These are phyloP conservation scores for Penicillium sp. DNA, from an alignment of 2,329 filamentous ascomycete genomes.

Conservation along the genomic window DNA sequence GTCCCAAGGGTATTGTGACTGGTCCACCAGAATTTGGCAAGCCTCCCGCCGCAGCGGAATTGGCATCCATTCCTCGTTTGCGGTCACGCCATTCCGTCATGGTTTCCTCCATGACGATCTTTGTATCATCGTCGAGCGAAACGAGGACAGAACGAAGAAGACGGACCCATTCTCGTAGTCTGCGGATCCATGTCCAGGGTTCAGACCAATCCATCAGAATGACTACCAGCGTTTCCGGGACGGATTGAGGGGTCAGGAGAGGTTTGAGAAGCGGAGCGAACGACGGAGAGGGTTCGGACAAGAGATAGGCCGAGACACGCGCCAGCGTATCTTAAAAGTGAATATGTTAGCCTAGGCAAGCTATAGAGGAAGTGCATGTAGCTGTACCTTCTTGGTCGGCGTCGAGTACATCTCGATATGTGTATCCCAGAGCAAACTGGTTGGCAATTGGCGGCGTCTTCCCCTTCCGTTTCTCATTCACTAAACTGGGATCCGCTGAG, in stretches of 20 bases:
- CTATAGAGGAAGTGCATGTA: not conserved
- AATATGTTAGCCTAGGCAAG: slow-evolving; percentile 4
- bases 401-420: slow-evolving; percentile 91
- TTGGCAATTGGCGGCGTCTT: slow-evolving; percentile 80
- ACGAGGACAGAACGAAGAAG: slow-evolving; percentile 74
- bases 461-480: slow-evolving; percentile 48
- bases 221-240: slow-evolving; percentile 82
- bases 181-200: slow-evolving; percentile 87
- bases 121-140: slow-evolving; percentile 71
- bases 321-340: slow-evolving; percentile 72
- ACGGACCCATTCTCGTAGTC: slow-evolving; percentile 85
- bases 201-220: slow-evolving; percentile 94
- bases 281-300: slow-evolving; percentile 78
- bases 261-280: slow-evolving; percentile 82
- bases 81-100: slow-evolving; percentile 78
- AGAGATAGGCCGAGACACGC: slow-evolving; percentile 82
- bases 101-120: slow-evolving; percentile 80
- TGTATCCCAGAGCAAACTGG: slow-evolving; percentile 88
- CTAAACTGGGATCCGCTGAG: slow-evolving; percentile 37
- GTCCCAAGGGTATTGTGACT: slow-evolving; percentile 72
- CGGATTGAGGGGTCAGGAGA: slow-evolving; percentile 76
- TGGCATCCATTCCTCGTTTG: slow-evolving; percentile 61
- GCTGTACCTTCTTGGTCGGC: slow-evolving; percentile 81
- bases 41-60: slow-evolving; percentile 54
- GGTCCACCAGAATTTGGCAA: slow-evolving; percentile 63